phyloP scores from a whole-genome alignment of 106 monocot genomes.

The Narthecium ossifragum region DNA sequence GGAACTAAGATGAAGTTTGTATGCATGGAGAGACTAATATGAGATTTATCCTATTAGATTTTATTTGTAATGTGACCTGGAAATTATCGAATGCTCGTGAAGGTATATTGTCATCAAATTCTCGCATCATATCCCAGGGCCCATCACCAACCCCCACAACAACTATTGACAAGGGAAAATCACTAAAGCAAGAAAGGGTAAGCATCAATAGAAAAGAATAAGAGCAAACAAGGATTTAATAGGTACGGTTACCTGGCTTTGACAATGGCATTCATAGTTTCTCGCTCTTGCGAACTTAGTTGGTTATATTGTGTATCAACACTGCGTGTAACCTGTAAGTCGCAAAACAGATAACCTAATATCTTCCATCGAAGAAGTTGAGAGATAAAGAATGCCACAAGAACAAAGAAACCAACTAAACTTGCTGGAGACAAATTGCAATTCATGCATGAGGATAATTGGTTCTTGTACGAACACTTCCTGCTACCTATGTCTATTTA shows the following conservation, averaged over 20 bases:
- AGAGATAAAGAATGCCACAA: too few relatives aligned
- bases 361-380: too few relatives aligned
- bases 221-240: not conserved
- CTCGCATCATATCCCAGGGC: conserved; percentile 83
- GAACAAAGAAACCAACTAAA: too few relatives aligned
- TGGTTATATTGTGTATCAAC: conserved; percentile 50
- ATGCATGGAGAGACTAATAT: too few relatives aligned
- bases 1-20: too few relatives aligned
- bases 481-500: too few relatives aligned
- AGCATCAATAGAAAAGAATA: not conserved
- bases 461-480: too few relatives aligned
- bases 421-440: too few relatives aligned
- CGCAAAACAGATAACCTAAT: too few relatives aligned
- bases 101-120: conserved; percentile 86
- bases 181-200: conserved; percentile 18
- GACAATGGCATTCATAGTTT: conserved; percentile 70
- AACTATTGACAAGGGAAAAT: conserved; percentile 71
- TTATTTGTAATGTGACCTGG: too few relatives aligned
- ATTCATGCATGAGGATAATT: too few relatives aligned
- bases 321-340: conserved; percentile 74
- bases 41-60: too few relatives aligned
- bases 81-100: conserved; percentile 71
- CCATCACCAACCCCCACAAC: conserved; percentile 84
- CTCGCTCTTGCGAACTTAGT: conserved; percentile 61
- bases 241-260: conserved; percentile 49